A percentile compares a stretch with the other conserved stretches of the same genome.
These are phyloP conservation scores for Hypomontagnella monticulosa DNA, from an alignment of 495 filamentous ascomycete genomes.

Conservation along the genomic window DNA sequence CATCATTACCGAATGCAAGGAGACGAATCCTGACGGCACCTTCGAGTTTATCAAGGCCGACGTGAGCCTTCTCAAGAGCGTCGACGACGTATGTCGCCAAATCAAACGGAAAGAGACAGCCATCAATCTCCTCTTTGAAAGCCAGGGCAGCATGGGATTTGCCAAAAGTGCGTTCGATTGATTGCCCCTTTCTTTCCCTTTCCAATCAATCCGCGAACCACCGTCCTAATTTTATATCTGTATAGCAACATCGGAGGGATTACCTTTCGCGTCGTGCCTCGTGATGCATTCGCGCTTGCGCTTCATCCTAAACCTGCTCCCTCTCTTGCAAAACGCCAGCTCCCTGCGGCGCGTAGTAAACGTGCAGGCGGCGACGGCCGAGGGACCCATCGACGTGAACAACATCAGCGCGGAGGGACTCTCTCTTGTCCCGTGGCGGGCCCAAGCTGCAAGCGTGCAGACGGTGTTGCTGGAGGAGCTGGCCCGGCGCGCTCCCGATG, in stretches of 20 bases:
- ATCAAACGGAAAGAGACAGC: conserved; percentile 61
- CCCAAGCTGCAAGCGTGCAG: conserved; percentile 56
- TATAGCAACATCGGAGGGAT: conserved; percentile 63
- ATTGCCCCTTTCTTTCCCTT: not conserved
- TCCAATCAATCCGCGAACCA: no score
- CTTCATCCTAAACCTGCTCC: conserved; percentile 68
- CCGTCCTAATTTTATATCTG: not conserved
- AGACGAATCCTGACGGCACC: conserved; percentile 57
- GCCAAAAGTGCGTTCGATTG: not conserved
- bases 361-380: conserved; percentile 59
- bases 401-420: conserved; percentile 48
- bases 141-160: not conserved
- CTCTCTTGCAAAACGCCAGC: conserved; percentile 54
- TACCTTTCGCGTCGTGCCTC: conserved; percentile 55
- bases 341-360: conserved; percentile 63
- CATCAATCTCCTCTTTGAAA: conserved; percentile 64
- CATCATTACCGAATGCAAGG: conserved; percentile 52
- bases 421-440: conserved; percentile 37
- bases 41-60: conserved; percentile 65
- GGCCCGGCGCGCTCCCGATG: conserved; percentile 54
- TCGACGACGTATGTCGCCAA: conserved; percentile 63
- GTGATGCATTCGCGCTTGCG: conserved; percentile 52
- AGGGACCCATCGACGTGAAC: conserved; percentile 57
- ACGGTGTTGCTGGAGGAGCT: conserved; percentile 58
- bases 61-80: conserved; percentile 62